Evolutionary conservation across 2,329 filamentous ascomycete genomes (phyloP), one percentile per base, ranked within the genome.

Genomic region (Colletotrichum somersetense): DNA sequence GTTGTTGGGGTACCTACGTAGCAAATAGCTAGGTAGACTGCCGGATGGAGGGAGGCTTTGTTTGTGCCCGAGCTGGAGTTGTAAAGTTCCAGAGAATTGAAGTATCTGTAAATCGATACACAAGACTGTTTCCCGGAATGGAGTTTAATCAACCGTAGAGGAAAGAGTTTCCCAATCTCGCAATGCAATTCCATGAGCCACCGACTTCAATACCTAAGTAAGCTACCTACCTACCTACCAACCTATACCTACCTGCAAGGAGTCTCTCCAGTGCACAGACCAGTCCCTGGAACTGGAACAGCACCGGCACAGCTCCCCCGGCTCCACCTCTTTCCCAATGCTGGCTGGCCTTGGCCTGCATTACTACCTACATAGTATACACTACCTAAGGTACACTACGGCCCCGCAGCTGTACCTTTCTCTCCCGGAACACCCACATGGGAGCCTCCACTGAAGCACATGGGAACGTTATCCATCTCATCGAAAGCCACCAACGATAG

Each of bases 371-470:
- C 14, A 12, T 26, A 26, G 26, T 1, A 26, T 26, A 26, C 26
- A 26, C 26, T 26, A 26, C 26, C 26, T 26, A 26, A 26, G 12
- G 12, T 46, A 20, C 20, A 46, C 44, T 46, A n/a, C 44, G 44
- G 61, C 61, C 61, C 61, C 61, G 61, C 61, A 63, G 61, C 33
- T 12, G 40, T 57, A 12, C 35, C 18, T 16, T 40, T 40, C 53
- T 56, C 33, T 38, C 14, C 44, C 33, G n/a, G 5, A 50, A 38
- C 55, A 57, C 20, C 59, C 59, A 52, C 46, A 53, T 53, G 35
- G 42, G 61, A 53, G 38, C 48, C 46, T 63, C 38, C 61, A 63
- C 46, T 52, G 33, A 23, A 58, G 56, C 56, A 58, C 56, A 58
- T 58, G 56, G 56, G n/a, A 58, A n/a, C 26, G 30, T 56, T 33